A percentile compares a stretch with the other conserved stretches of the same genome.
Conservation (phyloP, 2,329 filamentous ascomycete species). For the Pseudovirgaria hyperparasitica region DNA sequence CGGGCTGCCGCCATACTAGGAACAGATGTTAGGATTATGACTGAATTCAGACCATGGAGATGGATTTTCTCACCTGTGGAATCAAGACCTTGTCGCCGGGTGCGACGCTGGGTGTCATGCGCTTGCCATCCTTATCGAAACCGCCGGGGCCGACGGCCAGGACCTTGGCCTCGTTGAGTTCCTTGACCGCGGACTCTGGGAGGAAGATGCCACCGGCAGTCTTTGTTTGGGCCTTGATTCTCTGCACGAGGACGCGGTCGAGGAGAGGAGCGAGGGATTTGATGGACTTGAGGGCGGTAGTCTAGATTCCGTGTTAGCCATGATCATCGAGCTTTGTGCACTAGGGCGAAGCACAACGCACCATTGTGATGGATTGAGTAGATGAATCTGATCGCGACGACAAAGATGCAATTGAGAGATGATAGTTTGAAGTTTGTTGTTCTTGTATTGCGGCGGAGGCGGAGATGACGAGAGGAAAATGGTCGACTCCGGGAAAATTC, state of each 20-base stretch:
- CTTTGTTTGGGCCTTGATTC: slow-evolving; percentile 93
- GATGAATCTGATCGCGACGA: background rate
- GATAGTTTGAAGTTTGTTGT: too few relatives aligned
- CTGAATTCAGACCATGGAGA: background rate
- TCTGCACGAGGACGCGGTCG: slow-evolving; percentile 96
- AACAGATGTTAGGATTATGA: slow-evolving; percentile 1
- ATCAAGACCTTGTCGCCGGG: slow-evolving; percentile 90
- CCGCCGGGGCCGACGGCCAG: slow-evolving; percentile 86
- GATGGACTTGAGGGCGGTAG: slow-evolving; percentile 74
- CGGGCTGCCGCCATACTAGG: slow-evolving; percentile 78
- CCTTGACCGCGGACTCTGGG: slow-evolving; percentile 91
- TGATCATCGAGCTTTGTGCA: slow-evolving; percentile 1
- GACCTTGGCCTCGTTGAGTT: slow-evolving; percentile 95
- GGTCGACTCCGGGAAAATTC: background rate
- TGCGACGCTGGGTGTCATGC: slow-evolving; percentile 69
- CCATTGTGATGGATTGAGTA: slow-evolving; percentile 6
- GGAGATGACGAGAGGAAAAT: background rate
- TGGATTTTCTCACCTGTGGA: slow-evolving; percentile 58
- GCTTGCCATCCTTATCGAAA: slow-evolving; percentile 78
- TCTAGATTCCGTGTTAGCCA: slow-evolving; percentile 8
- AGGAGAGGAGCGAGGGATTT: slow-evolving; percentile 89
- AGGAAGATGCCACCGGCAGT: slow-evolving; percentile 96
- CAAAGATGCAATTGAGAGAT: slow-evolving; percentile 1
- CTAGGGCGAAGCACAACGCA: slow-evolving; percentile 1
- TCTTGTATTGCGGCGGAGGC: background rate